Conservation (phyloP, 1,284 basidiomycete species). For the Ustanciosporium gigantosporum region DNA sequence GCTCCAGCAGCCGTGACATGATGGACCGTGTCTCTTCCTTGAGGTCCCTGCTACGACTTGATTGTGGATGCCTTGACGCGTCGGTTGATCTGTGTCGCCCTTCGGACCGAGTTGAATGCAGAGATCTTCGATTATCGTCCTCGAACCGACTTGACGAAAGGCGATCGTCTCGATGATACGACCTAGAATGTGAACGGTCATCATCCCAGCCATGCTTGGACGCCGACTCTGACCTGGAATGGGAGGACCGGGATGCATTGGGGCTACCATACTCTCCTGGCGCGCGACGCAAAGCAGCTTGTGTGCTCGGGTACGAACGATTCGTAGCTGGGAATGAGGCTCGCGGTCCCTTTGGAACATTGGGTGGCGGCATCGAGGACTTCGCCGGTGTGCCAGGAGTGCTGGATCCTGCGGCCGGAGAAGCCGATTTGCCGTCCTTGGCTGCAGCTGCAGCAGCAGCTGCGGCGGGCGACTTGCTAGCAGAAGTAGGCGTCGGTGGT, state of each 20-base stretch:
- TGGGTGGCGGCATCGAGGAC: slow-evolving; percentile 20
- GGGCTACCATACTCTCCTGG: neutral
- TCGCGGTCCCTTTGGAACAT: slow-evolving; percentile 14
- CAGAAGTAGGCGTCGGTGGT: slow-evolving; percentile 1
- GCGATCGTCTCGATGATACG: neutral
- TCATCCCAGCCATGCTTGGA: too few relatives aligned
- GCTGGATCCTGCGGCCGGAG: neutral
- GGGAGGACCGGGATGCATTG: neutral
- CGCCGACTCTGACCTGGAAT: neutral
- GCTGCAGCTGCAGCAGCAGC: slow-evolving; percentile 10
- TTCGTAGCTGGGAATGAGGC: too few relatives aligned
- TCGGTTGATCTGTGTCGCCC: slow-evolving; percentile 1
- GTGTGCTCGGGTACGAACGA: slow-evolving; percentile 1
- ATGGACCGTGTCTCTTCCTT: slow-evolving; percentile 13
- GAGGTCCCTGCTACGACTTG: neutral
- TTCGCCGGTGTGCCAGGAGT: neutral
- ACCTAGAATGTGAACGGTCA: neutral
- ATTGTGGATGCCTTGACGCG: slow-evolving; percentile 1
- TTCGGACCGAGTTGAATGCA: too few relatives aligned
- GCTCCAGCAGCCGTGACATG: slow-evolving; percentile 11
- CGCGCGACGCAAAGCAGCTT: neutral
- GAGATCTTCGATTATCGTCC: neutral
- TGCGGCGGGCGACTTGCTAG: neutral
- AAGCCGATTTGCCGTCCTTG: neutral
- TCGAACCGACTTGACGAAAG: neutral